Evolutionary conservation across 2,329 filamentous ascomycete genomes (phyloP).

Genomic region (Hysterium pulicare): DNA sequence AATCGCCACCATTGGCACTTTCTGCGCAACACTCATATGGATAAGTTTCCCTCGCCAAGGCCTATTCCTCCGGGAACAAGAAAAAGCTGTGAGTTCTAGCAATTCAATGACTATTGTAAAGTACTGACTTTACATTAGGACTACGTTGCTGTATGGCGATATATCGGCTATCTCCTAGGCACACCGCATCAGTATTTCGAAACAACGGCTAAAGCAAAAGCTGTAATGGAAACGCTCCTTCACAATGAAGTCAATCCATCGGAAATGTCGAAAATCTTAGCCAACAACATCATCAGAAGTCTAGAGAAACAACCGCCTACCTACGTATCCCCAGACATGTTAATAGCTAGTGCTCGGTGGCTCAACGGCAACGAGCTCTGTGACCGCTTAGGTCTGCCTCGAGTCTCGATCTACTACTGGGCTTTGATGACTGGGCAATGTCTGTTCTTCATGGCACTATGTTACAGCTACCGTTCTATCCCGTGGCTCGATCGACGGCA

Average conservation of each 20-base stretch:
- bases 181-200: constrained; percentile 61
- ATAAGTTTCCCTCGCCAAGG: constrained; percentile 70
- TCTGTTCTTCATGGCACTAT: constrained; percentile 58
- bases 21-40: constrained; percentile 66
- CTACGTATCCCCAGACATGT: constrained; percentile 62
- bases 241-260: constrained; percentile 65
- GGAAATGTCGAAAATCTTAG: constrained; percentile 59
- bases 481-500: constrained; percentile 50
- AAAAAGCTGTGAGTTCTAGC: too few species aligned
- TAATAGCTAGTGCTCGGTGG: constrained; percentile 66
- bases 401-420: constrained; percentile 57
- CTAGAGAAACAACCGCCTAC: constrained; percentile 65
- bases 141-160: constrained; percentile 73
- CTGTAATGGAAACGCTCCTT: constrained; percentile 66
- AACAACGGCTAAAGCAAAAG: constrained; percentile 53
- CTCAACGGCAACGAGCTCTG: constrained; percentile 65
- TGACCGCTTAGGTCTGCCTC: constrained; percentile 57
- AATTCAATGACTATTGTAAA: too few species aligned
- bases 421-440: constrained; percentile 63
- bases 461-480: constrained; percentile 52
- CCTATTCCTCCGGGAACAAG: constrained; percentile 59
- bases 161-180: constrained; percentile 69
- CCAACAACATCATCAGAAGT: constrained; percentile 70
- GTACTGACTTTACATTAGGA: too few species aligned
- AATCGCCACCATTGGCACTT: constrained; percentile 68